Percentiles rank a stretch among this genome's conserved stretches.
These are phyloP conservation scores for Sedum album DNA, from an alignment of 164 flowering plant species.

Conservation along the genomic window DNA sequence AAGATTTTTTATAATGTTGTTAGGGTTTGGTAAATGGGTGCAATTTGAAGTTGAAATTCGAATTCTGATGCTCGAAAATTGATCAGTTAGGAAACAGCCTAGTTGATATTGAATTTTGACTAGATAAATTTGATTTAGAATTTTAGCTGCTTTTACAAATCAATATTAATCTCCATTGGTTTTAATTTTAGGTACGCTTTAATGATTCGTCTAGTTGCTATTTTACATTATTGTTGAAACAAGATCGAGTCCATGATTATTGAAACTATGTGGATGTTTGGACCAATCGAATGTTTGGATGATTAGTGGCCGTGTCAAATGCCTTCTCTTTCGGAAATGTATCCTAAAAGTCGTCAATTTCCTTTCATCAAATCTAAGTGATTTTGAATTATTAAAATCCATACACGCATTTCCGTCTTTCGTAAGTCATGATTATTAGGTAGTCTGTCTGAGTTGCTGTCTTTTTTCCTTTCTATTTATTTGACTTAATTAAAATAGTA, in stretches of 20 bases:
- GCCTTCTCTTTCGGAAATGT: too few species aligned
- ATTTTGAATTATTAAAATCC: not conserved
- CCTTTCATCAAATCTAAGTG: not conserved
- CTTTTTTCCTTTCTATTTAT: too few species aligned
- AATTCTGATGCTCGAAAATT: too few species aligned
- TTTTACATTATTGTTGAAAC: not conserved
- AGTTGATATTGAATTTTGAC: not conserved
- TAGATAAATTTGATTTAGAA: not conserved
- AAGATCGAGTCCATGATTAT: not conserved
- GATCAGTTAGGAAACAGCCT: not conserved
- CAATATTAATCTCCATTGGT: not conserved
- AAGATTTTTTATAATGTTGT: not conserved
- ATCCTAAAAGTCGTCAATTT: too few species aligned
- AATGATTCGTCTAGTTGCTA: not conserved
- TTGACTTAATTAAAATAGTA: not conserved
- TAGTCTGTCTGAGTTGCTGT: not conserved
- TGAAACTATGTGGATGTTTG: not conserved
- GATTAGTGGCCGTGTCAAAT: too few species aligned
- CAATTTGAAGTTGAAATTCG: too few species aligned
- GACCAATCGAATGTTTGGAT: not conserved
- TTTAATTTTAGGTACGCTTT: not conserved
- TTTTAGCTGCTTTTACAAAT: not conserved
- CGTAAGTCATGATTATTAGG: not conserved
- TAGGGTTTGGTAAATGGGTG: not conserved
- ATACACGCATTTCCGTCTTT: not conserved